phyloP scores from a whole-genome alignment of 2,329 filamentous ascomycete genomes.

The Aureobasidium sp. region DNA sequence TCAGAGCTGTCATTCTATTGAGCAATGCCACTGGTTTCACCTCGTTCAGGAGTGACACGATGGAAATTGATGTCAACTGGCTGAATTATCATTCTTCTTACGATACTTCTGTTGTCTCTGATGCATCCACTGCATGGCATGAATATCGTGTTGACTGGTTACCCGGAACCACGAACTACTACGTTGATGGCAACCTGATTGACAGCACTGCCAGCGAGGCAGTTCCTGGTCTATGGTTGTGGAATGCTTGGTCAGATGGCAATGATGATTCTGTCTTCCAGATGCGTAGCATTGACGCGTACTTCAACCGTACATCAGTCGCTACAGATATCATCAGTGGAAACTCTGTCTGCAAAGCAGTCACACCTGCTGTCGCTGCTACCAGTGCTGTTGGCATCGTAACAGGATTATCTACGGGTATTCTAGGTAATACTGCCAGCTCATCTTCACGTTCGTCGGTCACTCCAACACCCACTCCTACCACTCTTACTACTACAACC shows the following conservation, averaged over 20 bases:
- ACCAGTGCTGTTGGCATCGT: not conserved
- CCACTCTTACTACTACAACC: not conserved
- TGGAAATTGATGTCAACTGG: conserved; percentile 38
- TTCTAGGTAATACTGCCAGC: not conserved
- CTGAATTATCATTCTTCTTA: conserved; percentile 50
- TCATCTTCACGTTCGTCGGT: not conserved
- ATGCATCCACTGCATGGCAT: conserved; percentile 61
- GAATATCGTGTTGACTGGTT: conserved; percentile 75
- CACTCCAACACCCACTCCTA: conserved; percentile 1
- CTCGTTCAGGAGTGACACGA: conserved; percentile 13
- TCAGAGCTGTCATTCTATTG: conserved; percentile 57
- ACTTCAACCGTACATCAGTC: conserved; percentile 29
- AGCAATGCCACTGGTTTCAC: conserved; percentile 73
- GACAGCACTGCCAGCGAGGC: conserved; percentile 47
- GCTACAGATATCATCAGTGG: not conserved
- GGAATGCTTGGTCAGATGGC: conserved; percentile 65
- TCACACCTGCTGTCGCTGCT: not conserved
- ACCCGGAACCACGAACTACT: conserved; percentile 55
- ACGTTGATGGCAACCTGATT: conserved; percentile 54
- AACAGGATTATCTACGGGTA: not conserved
- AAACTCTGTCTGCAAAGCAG: not conserved
- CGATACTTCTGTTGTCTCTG: conserved; percentile 51
- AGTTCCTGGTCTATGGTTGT: conserved; percentile 54
- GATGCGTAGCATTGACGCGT: conserved; percentile 64
- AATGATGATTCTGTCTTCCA: conserved; percentile 51